These are phyloP conservation scores for Tirmania nivea DNA, from an alignment of 495 filamentous ascomycete genomes.

Conservation along the genomic window DNA sequence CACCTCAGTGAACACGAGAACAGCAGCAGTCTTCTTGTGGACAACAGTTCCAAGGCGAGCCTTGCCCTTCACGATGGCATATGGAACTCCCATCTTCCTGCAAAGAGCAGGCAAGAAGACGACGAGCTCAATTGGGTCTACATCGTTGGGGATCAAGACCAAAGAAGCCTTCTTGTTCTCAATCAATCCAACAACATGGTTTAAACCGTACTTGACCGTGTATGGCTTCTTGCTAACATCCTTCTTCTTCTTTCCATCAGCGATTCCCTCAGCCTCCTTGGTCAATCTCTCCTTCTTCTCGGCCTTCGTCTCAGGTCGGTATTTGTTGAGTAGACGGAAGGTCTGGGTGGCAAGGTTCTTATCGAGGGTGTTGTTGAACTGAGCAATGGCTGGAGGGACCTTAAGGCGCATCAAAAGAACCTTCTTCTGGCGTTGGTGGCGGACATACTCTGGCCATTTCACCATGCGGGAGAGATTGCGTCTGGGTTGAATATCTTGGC, in stretches of 20 bases:
- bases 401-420: slow-evolving; percentile 96
- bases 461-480: slow-evolving; percentile 98
- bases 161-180: slow-evolving; percentile 99
- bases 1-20: slow-evolving; percentile 86
- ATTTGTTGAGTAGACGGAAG: slow-evolving; percentile 99
- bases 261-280: slow-evolving; percentile 90
- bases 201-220: slow-evolving; percentile 96
- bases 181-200: slow-evolving; percentile 98
- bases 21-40: slow-evolving; percentile 99
- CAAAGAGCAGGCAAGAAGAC: slow-evolving; percentile 97
- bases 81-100: slow-evolving; percentile 99
- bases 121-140: slow-evolving; percentile 98
- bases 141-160: slow-evolving; percentile 96
- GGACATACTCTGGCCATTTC: slow-evolving; percentile 97
- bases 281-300: slow-evolving; percentile 99
- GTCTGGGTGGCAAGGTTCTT: slow-evolving; percentile 91
- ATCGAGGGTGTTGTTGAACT: slow-evolving; percentile 95
- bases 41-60: slow-evolving; percentile 94
- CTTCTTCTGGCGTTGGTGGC: slow-evolving; percentile 98
- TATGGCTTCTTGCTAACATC: slow-evolving; percentile 99
- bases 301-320: slow-evolving; percentile 93
- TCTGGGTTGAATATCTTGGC: slow-evolving; percentile 93
- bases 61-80: slow-evolving; percentile 99
- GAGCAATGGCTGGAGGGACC: slow-evolving; percentile 90
- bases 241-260: slow-evolving; percentile 99